Evolutionary conservation across 306 rosid genomes (phyloP), one percentile per base, ranked within the genome.

Genomic region (Canavalia ensiformis): DNA sequence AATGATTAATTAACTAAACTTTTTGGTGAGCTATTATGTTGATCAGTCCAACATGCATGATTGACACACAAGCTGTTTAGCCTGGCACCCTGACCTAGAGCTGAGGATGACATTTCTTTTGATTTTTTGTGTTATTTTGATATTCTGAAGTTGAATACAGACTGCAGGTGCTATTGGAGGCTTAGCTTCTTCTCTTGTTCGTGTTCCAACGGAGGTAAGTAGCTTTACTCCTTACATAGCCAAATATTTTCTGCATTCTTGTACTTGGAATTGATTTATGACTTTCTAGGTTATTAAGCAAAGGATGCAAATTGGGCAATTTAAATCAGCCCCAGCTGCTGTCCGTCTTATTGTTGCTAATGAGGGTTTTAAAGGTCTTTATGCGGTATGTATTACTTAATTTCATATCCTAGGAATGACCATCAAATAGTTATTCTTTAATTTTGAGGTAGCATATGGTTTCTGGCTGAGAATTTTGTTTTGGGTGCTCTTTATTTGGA

Each of bases 131-230:
- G 66, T 64, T 80, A 11, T 73, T 84, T 52, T 81, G 77, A 87
- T 84, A 64, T 76, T 63, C 77, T 72, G 65, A 82, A 81, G 84
- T 86, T 85, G 77, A 70, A 69, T 82, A 74, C 90, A 92, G 97
- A 81, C 92, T 84, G 95, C 95, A 86, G 97, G 95, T 87, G 84
- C 89, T 77, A 81, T 91, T 75, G 95, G 90, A 66, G 95, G 97
- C 51, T 78, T 87, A 29, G 92, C 91, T 80, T 90, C 97, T 78
- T 92, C 97, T 47, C 45, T 92, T 71, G 81, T 91, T 63, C 95
- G 97, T 67, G 97, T 92, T 57, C 97, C 97, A 67, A 91, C 92
- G n/a, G 97, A 92, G 90, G 97, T 89, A 87, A 65, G 39, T 60
- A 58, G 49, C 45, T 76, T 85, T 68, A 54, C 45, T 42, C 77